Conservation (phyloP, 2,329 filamentous ascomycete species). For the Eurotiales sp. region DNA sequence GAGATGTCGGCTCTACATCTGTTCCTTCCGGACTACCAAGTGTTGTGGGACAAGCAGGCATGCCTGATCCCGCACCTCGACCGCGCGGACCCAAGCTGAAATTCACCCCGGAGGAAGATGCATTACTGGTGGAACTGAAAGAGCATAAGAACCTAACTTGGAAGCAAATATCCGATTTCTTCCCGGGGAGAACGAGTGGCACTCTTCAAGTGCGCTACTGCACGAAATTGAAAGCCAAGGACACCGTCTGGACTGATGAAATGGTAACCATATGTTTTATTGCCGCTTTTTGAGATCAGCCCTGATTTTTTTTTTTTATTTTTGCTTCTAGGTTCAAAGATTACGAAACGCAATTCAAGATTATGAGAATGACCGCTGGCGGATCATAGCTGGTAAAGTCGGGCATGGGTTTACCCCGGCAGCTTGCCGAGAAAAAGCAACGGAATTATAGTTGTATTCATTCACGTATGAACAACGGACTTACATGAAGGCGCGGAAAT, state of each 20-base stretch:
- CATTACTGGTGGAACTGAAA: conserved; percentile 81
- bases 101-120: conserved; percentile 89
- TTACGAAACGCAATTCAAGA: conserved; percentile 38
- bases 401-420: conserved; percentile 83
- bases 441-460: conserved; percentile 51
- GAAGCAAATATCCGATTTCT: conserved; percentile 97
- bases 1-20: conserved; percentile 42
- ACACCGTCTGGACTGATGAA: conserved; percentile 88
- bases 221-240: conserved; percentile 91
- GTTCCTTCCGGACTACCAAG: conserved; percentile 65
- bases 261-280: conserved; percentile 56
- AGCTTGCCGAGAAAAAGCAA: conserved; percentile 77
- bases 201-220: conserved; percentile 93
- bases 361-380: conserved; percentile 71
- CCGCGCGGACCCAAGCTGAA: conserved; percentile 88
- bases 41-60: conserved; percentile 79
- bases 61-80: conserved; percentile 76
- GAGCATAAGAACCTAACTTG: conserved; percentile 93
- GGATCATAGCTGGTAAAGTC: conserved; percentile 85
- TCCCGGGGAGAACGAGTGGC: conserved; percentile 83
- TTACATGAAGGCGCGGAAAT: conserved; percentile 19
- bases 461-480: background rate
- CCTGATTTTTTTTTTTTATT: conserved; percentile 10
- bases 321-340: conserved; percentile 32
- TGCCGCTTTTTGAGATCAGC: background rate